Percentiles rank a stretch among this genome's conserved stretches.
phyloP scores from a whole-genome alignment of 768 basidiomycete species.

The Coprinopsis marcescibilis region DNA sequence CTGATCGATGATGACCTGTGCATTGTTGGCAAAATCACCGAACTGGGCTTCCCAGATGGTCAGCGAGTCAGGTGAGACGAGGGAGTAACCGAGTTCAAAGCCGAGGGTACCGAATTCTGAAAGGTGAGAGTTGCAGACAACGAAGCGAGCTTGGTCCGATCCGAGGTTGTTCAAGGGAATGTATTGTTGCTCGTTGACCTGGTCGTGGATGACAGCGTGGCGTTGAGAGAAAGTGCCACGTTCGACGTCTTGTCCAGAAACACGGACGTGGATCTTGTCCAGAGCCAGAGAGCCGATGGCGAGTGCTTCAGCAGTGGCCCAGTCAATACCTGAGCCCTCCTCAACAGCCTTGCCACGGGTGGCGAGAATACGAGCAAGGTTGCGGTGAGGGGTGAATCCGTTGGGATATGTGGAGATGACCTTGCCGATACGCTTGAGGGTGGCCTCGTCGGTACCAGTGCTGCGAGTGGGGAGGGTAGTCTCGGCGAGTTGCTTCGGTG shows the following conservation, averaged over 20 bases:
- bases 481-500: conserved; percentile 92
- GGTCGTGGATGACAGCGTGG: conserved; percentile 95
- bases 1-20: conserved; percentile 97
- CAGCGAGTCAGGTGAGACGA: conserved; percentile 88
- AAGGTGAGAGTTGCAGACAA: conserved; percentile 93
- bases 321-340: conserved; percentile 91
- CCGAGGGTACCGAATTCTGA: conserved; percentile 94
- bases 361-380: conserved; percentile 87
- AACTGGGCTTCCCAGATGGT: conserved; percentile 99
- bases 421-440: conserved; percentile 79
- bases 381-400: conserved; percentile 84
- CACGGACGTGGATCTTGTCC: conserved; percentile 89
- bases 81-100: conserved; percentile 97
- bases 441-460: conserved; percentile 75
- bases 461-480: conserved; percentile 84
- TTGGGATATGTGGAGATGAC: conserved; percentile 82
- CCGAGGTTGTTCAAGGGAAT: conserved; percentile 84
- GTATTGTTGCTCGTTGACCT: conserved; percentile 86
- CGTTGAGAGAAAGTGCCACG: conserved; percentile 98
- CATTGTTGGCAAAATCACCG: conserved; percentile 97
- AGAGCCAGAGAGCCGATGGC: conserved; percentile 92
- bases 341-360: conserved; percentile 87
- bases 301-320: conserved; percentile 97
- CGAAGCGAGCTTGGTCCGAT: conserved; percentile 84
- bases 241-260: conserved; percentile 98